These are phyloP conservation scores for Aspergillus leporis DNA, from an alignment of 495 filamentous ascomycete species.

Conservation along the genomic window DNA sequence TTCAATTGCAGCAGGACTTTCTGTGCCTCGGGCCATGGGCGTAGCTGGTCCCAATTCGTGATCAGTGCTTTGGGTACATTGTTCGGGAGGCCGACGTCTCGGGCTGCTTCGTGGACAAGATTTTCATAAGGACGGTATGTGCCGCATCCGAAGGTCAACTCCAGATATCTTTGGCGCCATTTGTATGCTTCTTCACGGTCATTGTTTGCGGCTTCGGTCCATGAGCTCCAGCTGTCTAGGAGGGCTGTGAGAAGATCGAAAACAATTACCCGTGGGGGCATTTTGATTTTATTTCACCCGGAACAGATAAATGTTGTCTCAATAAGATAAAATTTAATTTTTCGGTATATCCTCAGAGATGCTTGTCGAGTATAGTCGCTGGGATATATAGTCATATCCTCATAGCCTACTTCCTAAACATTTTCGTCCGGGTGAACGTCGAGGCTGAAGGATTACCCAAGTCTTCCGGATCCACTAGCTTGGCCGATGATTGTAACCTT, in stretches of 20 bases:
- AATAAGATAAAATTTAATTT: not conserved
- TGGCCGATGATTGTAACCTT: too few relatives aligned
- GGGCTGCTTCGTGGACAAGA: slow-evolving; percentile 27
- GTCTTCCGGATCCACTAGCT: too few relatives aligned
- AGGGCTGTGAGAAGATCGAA: slow-evolving; percentile 40
- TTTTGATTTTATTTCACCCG: not conserved
- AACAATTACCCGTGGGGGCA: slow-evolving; percentile 20
- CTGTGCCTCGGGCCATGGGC: slow-evolving; percentile 30
- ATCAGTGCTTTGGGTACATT: slow-evolving; percentile 24
- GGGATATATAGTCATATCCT: not conserved
- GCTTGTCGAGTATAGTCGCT: not conserved
- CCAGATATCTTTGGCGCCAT: slow-evolving; percentile 31
- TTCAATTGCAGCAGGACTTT: slow-evolving; percentile 20
- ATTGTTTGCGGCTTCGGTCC: slow-evolving; percentile 24
- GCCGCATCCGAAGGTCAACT: slow-evolving; percentile 29
- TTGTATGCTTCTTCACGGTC: slow-evolving; percentile 11
- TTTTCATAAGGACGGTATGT: slow-evolving; percentile 32
- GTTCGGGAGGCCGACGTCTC: slow-evolving; percentile 24
- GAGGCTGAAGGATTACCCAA: not conserved
- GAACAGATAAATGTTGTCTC: not conserved
- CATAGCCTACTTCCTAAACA: not conserved
- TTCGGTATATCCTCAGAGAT: not conserved
- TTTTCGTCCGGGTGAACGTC: not conserved
- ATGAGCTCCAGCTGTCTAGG: slow-evolving; percentile 33
- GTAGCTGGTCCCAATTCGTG: slow-evolving; percentile 25